Conservation (phyloP, 1,284 basidiomycete genomes). For the Cystobasidium slooffiae region DNA sequence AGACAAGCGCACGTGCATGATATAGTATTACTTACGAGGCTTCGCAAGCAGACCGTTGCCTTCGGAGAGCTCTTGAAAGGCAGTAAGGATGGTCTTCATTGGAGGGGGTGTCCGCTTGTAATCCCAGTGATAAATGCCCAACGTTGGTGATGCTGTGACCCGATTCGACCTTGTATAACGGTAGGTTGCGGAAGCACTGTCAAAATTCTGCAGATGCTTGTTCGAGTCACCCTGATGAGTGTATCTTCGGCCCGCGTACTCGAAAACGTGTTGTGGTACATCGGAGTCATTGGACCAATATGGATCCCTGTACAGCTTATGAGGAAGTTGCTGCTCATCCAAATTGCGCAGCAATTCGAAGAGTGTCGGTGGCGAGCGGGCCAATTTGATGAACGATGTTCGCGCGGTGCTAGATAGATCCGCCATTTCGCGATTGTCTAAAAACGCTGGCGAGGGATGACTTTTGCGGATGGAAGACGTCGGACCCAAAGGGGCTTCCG, state of each 20-base stretch:
- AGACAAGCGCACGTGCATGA: not conserved
- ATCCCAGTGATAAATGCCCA: slow-evolving; percentile 66
- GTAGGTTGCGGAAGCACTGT: slow-evolving; percentile 35
- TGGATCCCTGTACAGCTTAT: slow-evolving; percentile 73
- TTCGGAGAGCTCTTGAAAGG: not conserved
- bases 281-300: slow-evolving; percentile 77
- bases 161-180: not conserved
- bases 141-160: not conserved
- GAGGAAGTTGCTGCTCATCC: slow-evolving; percentile 64
- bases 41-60: not conserved
- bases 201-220: slow-evolving; percentile 55
- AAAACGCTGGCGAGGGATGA: too few relatives aligned
- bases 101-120: slow-evolving; percentile 70
- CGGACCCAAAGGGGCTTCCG: too few relatives aligned
- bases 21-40: not conserved
- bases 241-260: slow-evolving; percentile 80
- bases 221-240: slow-evolving; percentile 63
- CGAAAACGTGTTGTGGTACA: slow-evolving; percentile 69
- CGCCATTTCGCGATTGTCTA: too few relatives aligned
- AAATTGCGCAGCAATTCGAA: slow-evolving; percentile 54
- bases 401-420: not conserved
- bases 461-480: too few relatives aligned
- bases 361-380: slow-evolving; percentile 4
- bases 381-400: not conserved
- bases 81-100: not conserved